Evolutionary conservation across 345 rosid species (phyloP).

Genomic region (Luvunga scandens): DNA sequence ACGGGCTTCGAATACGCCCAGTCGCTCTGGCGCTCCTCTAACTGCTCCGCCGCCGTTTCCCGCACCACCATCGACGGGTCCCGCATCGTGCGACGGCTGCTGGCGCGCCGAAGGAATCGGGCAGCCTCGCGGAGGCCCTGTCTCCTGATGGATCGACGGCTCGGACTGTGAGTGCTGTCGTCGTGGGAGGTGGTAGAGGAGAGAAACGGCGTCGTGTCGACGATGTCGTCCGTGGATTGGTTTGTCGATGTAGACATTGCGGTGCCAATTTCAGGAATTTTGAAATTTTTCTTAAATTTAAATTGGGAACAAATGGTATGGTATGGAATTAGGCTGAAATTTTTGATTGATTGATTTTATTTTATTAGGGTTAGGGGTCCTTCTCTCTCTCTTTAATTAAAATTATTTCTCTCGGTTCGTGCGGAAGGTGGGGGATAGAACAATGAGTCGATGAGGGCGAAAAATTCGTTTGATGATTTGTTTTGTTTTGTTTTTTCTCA

Average conservation of each 20-base stretch:
- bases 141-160: conserved; percentile 51
- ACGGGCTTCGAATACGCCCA: conserved; percentile 98
- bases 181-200: conserved; percentile 27
- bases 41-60: conserved; percentile 94
- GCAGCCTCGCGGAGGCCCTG: conserved; percentile 82
- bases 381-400: background rate
- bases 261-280: conserved; percentile 13
- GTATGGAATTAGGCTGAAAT: background rate
- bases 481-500: background rate
- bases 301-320: background rate
- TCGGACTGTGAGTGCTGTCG: conserved; percentile 8
- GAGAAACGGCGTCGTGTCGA: conserved; percentile 68
- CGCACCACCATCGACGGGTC: conserved; percentile 95
- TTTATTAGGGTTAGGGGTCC: background rate
- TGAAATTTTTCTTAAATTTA: background rate
- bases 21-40: conserved; percentile 96
- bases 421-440: background rate
- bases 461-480: background rate
- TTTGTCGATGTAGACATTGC: conserved; percentile 17
- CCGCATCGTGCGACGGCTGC: conserved; percentile 84
- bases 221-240: conserved; percentile 56
- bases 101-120: conserved; percentile 79
- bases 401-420: background rate
- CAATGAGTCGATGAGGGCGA: background rate
- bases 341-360: background rate